A percentile compares a stretch with the other conserved stretches of the same genome.
phyloP scores from a whole-genome alignment of 2,329 filamentous ascomycete genomes.

The Chrysosporium queenslandicum region DNA sequence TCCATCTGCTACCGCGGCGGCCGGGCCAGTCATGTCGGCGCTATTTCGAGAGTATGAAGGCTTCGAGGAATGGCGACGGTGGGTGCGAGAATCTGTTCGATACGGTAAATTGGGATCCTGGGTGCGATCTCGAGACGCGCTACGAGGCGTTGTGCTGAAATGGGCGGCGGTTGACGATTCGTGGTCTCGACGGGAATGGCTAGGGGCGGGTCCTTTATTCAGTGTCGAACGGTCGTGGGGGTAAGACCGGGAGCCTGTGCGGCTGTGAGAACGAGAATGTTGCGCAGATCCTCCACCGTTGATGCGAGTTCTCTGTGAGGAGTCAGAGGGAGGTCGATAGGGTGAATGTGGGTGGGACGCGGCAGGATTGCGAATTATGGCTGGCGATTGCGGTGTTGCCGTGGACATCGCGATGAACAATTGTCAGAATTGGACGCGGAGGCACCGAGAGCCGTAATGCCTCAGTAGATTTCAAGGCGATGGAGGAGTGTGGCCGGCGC shows the following conservation, averaged over 20 bases:
- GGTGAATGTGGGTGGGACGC: conserved; percentile 39
- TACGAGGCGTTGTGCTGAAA: conserved; percentile 48
- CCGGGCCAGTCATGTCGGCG: conserved; percentile 39
- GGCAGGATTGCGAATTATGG: conserved; percentile 43
- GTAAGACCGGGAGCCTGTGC: conserved; percentile 33
- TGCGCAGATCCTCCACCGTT: conserved; percentile 34
- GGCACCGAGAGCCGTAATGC: not conserved
- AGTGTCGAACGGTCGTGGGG: conserved; percentile 39
- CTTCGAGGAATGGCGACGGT: conserved; percentile 33
- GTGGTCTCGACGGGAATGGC: conserved; percentile 58
- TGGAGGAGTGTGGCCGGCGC: not conserved
- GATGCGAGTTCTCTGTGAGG: conserved; percentile 40
- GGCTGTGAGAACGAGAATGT: conserved; percentile 25
- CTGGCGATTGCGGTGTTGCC: conserved; percentile 37
- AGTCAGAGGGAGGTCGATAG: conserved; percentile 34
- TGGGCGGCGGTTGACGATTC: conserved; percentile 59
- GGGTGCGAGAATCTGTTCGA: conserved; percentile 46
- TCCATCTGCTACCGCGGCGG: conserved; percentile 45
- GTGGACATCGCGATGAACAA: conserved; percentile 32
- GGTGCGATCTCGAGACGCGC: conserved; percentile 53
- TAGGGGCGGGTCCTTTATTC: conserved; percentile 40
- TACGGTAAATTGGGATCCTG: conserved; percentile 34
- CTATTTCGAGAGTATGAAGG: conserved; percentile 36
- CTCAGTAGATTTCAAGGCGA: not conserved
- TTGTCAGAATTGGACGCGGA: not conserved